Base-by-base conservation (phyloP, 2,329 filamentous ascomycete genomes). In the Ophiostoma ulmi region DNA sequence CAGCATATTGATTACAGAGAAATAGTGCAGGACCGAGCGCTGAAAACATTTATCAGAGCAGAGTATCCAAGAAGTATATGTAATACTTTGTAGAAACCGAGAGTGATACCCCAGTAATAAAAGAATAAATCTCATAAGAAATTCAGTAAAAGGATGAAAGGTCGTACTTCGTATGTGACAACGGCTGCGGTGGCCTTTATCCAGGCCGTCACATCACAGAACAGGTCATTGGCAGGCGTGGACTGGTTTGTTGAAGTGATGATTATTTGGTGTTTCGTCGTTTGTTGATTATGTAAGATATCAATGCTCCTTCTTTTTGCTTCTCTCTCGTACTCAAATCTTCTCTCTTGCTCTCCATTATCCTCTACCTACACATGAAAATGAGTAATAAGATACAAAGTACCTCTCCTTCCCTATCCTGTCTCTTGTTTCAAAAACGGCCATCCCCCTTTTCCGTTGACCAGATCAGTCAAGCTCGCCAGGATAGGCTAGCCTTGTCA, bases 381-480 rank as follows among this genome's bases (percentile, higher is more conserved):
- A 55, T 55, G 52, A 26, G 22, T 55, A 55, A 22, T 22, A 26
- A n/a, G n/a, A n/a, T n/a, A n/a, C n/a, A 58, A 55, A 14, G 14
- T 17, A n/a, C 44, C 20, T 11, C n/a, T 55, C 3, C n/a, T 13
- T 26, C 8, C n/a, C n/a, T 26, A 22, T 3, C 26, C 61, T 8
- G 4, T 31, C 17, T 31, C 20, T 38, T 38, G 63, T 65, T 65
- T 65, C 63, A 64, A 20, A 38, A 65, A 65, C 36, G 36, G 63
- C 35, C 61, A 38, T 64, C 61, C 63, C 63, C 63, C 63, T 65
- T 65, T 65, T 65, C 61, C 17, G 14, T 35, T 64, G 61, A 38
- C 61, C 61, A 36, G 35, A 64, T 38, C 61, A 64, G 61, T 64
- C 63, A 65, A 65, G 35, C 63, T 65, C 20, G 63, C 63, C 63